Base-by-base conservation (phyloP, 192 early-diverging fungal genomes). In the Umbelopsis isabellina region DNA sequence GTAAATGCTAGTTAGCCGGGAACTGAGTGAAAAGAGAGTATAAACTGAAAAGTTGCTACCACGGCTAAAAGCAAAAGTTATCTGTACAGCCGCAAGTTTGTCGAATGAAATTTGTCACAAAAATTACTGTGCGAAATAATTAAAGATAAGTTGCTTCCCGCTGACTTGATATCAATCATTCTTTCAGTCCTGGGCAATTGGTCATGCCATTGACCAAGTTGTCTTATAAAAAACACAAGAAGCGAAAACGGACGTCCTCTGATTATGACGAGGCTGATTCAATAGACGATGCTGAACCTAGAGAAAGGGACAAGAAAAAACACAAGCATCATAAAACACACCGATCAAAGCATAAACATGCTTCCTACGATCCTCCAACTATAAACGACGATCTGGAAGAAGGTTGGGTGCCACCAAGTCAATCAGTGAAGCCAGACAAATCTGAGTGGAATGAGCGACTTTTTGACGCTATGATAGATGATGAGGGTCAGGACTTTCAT, bases 391-490 rank as follows among this genome's bases (percentile, higher is more conserved):
- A 75, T 25, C 12, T 61, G 10, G 78, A 79, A 49, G 41, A 72
- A 52, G 65, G 66, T 0, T 67, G 69, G 65, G 35, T 48, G 6
- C 70, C 73, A 13, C 69, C 64, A 4, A 15, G 18, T 8, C 11
- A 49, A 13, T 46, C 76, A 0, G 2, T 55, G n/a, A 74, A 72
- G 23, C 27, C 35, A 35, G 72, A 74, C 20, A 47, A 73, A 22
- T 33, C 51, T 2, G 73, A 67, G 49, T 79, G 78, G 78, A 46
- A 67, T 22, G 66, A 79, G 12, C 49, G 68, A 18, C 41, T 79
- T 20, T 79, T 79, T 45, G 70, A 75, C 22, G 78, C 73, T 15
- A 79, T 79, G 78, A 50, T 67, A 16, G 70, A 71, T 0, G 78
- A 79, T 51, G 78, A 79, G 49, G 69, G 67, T 6, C 64, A 70